phyloP scores from a whole-genome alignment of 805 yeast genomes.

The Candida ascalaphidarum region DNA sequence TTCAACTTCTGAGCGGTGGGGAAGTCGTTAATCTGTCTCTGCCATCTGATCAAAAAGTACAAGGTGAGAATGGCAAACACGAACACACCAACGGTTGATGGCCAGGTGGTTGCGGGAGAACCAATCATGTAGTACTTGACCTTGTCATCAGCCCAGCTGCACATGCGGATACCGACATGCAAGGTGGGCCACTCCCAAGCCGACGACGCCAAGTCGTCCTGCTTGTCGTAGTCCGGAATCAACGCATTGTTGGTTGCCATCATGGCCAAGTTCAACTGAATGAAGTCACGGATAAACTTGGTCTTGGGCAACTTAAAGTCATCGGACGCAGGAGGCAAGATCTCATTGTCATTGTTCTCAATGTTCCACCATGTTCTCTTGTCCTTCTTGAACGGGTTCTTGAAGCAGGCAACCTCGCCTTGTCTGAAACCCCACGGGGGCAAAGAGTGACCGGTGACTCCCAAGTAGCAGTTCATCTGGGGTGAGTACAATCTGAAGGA shows the following conservation, averaged over 20 bases:
- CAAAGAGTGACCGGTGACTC: slow-evolving; percentile 70
- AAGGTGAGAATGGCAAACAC: slow-evolving; percentile 40
- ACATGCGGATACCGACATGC: slow-evolving; percentile 66
- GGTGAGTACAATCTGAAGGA: slow-evolving; percentile 69
- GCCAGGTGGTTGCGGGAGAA: slow-evolving; percentile 64
- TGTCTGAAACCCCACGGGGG: slow-evolving; percentile 99
- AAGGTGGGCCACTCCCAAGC: slow-evolving; percentile 92
- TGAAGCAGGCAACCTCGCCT: slow-evolving; percentile 85
- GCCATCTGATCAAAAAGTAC: slow-evolving; percentile 46
- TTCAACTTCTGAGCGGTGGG: slow-evolving; percentile 33
- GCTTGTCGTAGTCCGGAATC: slow-evolving; percentile 69
- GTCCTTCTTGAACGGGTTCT: slow-evolving; percentile 59
- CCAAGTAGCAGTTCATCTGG: slow-evolving; percentile 72
- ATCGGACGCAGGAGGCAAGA: slow-evolving; percentile 51
- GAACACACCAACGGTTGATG: slow-evolving; percentile 55
- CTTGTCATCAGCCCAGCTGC: slow-evolving; percentile 56
- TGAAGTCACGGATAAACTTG: slow-evolving; percentile 66
- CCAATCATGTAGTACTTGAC: slow-evolving; percentile 62
- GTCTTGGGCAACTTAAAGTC: slow-evolving; percentile 67
- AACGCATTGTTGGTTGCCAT: slow-evolving; percentile 81
- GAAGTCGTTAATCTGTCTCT: slow-evolving; percentile 61
- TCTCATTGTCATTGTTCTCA: slow-evolving; percentile 57
- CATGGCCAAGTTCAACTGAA: slow-evolving; percentile 75
- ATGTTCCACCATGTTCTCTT: slow-evolving; percentile 88
- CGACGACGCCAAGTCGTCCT: slow-evolving; percentile 59